Evolutionary conservation across 768 basidiomycete genomes (phyloP).

Genomic region (Austroboletus eburneus): DNA sequence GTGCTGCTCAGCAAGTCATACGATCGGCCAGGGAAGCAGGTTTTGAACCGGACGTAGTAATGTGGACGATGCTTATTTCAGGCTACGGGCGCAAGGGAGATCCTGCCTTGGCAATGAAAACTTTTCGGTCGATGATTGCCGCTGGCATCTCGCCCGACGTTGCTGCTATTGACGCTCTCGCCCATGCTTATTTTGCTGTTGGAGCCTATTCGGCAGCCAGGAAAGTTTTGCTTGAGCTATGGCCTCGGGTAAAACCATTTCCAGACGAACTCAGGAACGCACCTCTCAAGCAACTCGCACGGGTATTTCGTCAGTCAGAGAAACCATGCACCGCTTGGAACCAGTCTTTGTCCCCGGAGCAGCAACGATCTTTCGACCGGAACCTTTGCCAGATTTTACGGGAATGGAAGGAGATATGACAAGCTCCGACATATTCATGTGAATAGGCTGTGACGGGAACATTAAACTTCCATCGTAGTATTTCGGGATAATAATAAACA

Average conservation of each 20-base stretch:
- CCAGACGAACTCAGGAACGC: conserved; percentile 45
- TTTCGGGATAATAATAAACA: too few relatives aligned
- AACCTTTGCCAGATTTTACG: conserved; percentile 31
- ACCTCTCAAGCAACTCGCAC: conserved; percentile 43
- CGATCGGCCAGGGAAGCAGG: conserved; percentile 45
- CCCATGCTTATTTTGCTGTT: conserved; percentile 59
- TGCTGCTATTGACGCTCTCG: conserved; percentile 65
- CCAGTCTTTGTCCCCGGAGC: conserved; percentile 26
- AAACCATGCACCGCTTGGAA: conserved; percentile 10
- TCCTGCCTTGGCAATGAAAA: conserved; percentile 46
- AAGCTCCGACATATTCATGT: not conserved
- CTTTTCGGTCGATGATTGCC: conserved; percentile 61
- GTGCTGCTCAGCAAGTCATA: conserved; percentile 54
- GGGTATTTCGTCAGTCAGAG: conserved; percentile 38
- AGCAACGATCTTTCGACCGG: conserved; percentile 36
- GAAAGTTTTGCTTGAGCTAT: conserved; percentile 53
- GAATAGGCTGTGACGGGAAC: too few relatives aligned
- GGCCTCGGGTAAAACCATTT: conserved; percentile 62
- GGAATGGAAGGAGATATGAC: conserved; percentile 21
- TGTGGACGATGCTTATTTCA: conserved; percentile 75
- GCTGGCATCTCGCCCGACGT: conserved; percentile 65
- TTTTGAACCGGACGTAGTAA: conserved; percentile 54
- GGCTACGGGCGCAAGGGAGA: conserved; percentile 63
- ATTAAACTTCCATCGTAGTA: too few relatives aligned
- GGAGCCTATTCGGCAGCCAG: conserved; percentile 51